Base-by-base conservation (phyloP, 2,329 filamentous ascomycete genomes). In the Thelonectria blattea region DNA sequence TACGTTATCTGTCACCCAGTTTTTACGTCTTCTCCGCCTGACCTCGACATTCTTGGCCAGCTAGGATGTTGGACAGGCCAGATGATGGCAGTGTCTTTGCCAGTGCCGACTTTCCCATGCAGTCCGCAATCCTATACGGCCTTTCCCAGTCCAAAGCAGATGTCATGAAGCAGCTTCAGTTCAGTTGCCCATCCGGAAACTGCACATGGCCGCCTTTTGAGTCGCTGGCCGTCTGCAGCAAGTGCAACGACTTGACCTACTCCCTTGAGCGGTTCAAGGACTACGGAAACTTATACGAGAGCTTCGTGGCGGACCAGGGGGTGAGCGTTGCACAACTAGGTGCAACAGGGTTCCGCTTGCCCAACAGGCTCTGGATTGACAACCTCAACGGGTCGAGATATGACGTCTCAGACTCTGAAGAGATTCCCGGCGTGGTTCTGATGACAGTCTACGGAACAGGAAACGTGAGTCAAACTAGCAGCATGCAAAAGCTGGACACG, bases 121-220 rank as follows among this genome's bases (percentile, higher is more conserved):
- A 37, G 5, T 41, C 61, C n/a, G 42, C 60, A 12, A 65, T 68
- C 1, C n/a, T 67, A 14, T 55, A 48, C 3, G 58, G 62, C 0
- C 37, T 64, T 2, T 62, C 58, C 24, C 55, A 32, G 27, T 50
- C 1, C 41, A 47, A 7, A 48, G 50, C 8, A 56, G 65, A 10
- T 18, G 34, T 37, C 6, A 37, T 37, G 11, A 37, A 37, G 34
- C 34, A 37, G 34, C 61, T 0, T 49, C 64, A 0, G 52, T 65
- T 8, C 60, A 58, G 22, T 15, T 70, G 67, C 30, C 56, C 64
- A 5, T 62, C 64, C 0, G 56, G 62, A 1, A 64, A 69, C 52
- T 69, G 67, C 39, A 68, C 60, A 2, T 70, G 65, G 68, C 49
- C 56, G 7, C 56, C 51, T 0, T 70, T 69, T n/a, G 51, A 64